Base-by-base conservation (phyloP, 495 filamentous ascomycete genomes). In the Pyronema omphalodes region DNA sequence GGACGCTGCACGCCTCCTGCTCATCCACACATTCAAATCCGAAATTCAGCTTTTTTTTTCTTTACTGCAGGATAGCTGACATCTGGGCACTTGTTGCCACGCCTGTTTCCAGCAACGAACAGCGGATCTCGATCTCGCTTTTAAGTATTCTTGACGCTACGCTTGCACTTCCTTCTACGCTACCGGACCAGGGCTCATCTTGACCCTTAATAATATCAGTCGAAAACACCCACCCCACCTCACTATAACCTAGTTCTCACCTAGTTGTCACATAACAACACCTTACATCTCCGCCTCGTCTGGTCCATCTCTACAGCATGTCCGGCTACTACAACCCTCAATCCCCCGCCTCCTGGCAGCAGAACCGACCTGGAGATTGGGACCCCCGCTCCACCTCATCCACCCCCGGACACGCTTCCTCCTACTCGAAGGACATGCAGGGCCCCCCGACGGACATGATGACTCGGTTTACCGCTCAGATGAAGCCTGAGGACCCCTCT, bases 361-460 rank as follows among this genome's bases (percentile, higher is more conserved):
- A 82, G 45, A 80, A 79, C 54, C 86, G 86, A 55, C 88, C 88
- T 39, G 84, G 86, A 52, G 82, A 85, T 59, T 93, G 88, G 67
- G 86, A 88, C 86, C 80, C 65, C 69, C 60, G 58, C 48, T 53
- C 59, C 57, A 23, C 57, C 29, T 54, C 50, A 40, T 58, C 65
- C 35, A 63, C 57, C 51, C 67, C 60, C 43, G 53, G 63, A 60
- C 59, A 70, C 61, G 44, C 23, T n/a, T 48, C 47, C 17, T 53
- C 55, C 48, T 34, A 54, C 46, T 52, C 47, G 51, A 17, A 58
- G 34, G 50, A 52, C 44, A 18, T 57, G 39, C 53, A 58, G 45
- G 58, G 55, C n/a, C 52, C 56, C 48, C 55, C 51, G 44, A 17
- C 37, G 6, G 64, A 70, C 69, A 67, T 73, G 65, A 67, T 61